A percentile compares a stretch with the other conserved stretches of the same genome.
These are phyloP conservation scores for Penicillium sp. DNA, from an alignment of 2,329 filamentous ascomycete species.

Conservation along the genomic window DNA sequence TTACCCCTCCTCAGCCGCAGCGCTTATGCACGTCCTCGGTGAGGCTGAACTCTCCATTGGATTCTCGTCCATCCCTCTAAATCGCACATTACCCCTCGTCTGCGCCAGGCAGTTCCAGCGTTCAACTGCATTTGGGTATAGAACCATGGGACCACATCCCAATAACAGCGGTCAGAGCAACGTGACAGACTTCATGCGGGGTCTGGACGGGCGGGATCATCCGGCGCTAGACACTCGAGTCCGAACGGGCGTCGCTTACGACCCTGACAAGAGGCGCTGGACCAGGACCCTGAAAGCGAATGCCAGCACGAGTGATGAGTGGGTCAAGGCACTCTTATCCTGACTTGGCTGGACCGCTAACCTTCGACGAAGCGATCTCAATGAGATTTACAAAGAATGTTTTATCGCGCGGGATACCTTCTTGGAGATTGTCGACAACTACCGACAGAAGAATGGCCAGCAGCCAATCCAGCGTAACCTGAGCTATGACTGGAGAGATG, in stretches of 20 bases:
- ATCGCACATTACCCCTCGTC: no score
- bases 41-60: no score
- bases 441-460: background rate
- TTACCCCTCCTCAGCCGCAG: background rate
- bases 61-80: no score
- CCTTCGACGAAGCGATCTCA: background rate
- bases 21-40: background rate
- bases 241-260: background rate
- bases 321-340: background rate
- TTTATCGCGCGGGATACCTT: background rate
- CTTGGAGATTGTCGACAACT: background rate
- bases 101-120: background rate
- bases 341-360: background rate
- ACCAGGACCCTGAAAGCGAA: background rate
- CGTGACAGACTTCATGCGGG: background rate
- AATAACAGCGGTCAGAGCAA: background rate
- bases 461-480: background rate
- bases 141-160: background rate
- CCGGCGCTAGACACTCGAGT: background rate
- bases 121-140: background rate
- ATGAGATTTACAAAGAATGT: background rate
- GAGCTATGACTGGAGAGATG: background rate
- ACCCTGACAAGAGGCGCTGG: background rate
- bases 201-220: background rate
- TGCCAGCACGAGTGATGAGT: background rate